These are phyloP conservation scores for Xerocomus brunneocitrinus DNA, from an alignment of 768 basidiomycete species.

Conservation along the genomic window DNA sequence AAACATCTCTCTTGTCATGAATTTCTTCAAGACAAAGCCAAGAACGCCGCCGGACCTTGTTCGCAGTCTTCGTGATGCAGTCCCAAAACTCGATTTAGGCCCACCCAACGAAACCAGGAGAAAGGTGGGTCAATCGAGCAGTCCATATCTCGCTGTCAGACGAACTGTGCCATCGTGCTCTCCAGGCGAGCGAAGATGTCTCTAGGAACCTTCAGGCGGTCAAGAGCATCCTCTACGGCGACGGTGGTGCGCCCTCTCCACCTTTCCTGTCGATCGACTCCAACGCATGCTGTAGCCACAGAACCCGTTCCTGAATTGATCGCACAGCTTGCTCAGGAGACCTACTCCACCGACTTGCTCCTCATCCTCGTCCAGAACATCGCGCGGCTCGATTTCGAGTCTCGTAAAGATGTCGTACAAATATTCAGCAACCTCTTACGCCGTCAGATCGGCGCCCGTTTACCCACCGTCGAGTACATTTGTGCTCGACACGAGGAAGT, in stretches of 20 bases:
- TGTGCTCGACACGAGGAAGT: slow-evolving; percentile 68
- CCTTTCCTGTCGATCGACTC: not conserved
- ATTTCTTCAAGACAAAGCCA: slow-evolving; percentile 92
- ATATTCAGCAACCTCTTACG: slow-evolving; percentile 86
- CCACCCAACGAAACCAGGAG: slow-evolving; percentile 69
- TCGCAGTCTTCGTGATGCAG: slow-evolving; percentile 71
- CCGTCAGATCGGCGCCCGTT: slow-evolving; percentile 88
- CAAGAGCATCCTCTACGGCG: slow-evolving; percentile 82
- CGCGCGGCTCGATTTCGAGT: slow-evolving; percentile 89
- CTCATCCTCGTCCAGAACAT: slow-evolving; percentile 77
- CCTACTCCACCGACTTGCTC: slow-evolving; percentile 86
- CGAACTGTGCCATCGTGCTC: slow-evolving; percentile 3
- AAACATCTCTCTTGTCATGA: slow-evolving; percentile 50
- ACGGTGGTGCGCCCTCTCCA: slow-evolving; percentile 59
- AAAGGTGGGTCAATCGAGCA: slow-evolving; percentile 53
- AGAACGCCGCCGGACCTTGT: slow-evolving; percentile 87
- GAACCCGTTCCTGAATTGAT: slow-evolving; percentile 87
- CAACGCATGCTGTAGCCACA: slow-evolving; percentile 21
- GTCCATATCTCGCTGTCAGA: not conserved
- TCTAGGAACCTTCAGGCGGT: slow-evolving; percentile 87
- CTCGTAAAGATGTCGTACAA: slow-evolving; percentile 80
- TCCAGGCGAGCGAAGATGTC: slow-evolving; percentile 83
- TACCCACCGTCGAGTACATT: slow-evolving; percentile 96
- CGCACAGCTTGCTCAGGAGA: slow-evolving; percentile 94
- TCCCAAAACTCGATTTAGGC: slow-evolving; percentile 69